These are phyloP conservation scores for Jacaranda mimosifolia DNA, from an alignment of 257 asterid genomes.

Conservation along the genomic window DNA sequence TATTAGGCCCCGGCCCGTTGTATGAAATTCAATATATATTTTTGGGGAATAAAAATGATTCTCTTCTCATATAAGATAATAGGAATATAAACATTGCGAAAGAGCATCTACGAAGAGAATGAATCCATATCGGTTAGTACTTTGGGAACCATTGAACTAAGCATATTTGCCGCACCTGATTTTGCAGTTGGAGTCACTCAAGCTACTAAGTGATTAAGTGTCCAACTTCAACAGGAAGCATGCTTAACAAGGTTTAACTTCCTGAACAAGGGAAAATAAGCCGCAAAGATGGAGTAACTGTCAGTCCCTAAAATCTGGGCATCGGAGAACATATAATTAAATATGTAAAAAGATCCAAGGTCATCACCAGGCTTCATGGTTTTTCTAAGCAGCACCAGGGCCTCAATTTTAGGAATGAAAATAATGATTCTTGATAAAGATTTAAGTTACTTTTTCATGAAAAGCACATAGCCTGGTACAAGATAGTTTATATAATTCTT, in stretches of 20 bases:
- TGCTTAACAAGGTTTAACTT: conserved; percentile 53
- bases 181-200: conserved; percentile 76
- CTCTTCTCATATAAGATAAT: conserved; percentile 22
- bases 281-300: conserved; percentile 47
- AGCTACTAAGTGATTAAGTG: conserved; percentile 69
- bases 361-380: conserved; percentile 27
- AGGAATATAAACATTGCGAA: conserved; percentile 23
- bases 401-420: conserved; percentile 19
- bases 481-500: not conserved
- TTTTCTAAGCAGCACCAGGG: conserved; percentile 20
- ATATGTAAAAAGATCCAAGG: conserved; percentile 29
- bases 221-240: conserved; percentile 66
- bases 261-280: conserved; percentile 65
- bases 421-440: conserved; percentile 16
- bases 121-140: conserved; percentile 28
- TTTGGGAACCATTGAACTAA: conserved; percentile 36
- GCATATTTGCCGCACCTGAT: conserved; percentile 61
- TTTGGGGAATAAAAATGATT: conserved; percentile 25
- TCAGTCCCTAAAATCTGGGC: conserved; percentile 50
- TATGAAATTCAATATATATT: not conserved
- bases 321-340: conserved; percentile 37
- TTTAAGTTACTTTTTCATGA: not conserved
- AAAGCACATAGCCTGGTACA: not conserved
- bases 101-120: conserved; percentile 11
- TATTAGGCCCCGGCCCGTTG: not conserved